phyloP scores from a whole-genome alignment of 1,284 basidiomycete species.

The Ceratobasidium sp. region DNA sequence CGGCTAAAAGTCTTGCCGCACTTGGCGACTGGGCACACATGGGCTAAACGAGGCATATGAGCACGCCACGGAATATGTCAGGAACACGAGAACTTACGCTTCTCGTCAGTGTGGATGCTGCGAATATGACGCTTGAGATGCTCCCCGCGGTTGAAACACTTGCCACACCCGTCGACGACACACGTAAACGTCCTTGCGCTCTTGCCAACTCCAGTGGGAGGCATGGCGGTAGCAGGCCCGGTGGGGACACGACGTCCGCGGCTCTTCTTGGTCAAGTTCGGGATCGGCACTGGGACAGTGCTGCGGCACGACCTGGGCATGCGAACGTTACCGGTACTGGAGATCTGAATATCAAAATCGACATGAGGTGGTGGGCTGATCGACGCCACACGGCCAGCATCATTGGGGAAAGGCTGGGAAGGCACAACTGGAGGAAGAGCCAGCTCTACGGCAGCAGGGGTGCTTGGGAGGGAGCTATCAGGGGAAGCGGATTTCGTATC shows the following conservation, averaged over 20 bases:
- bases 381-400: constrained; percentile 22
- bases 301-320: constrained; percentile 35
- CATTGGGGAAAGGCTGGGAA: constrained; percentile 33
- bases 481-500: constrained; percentile 29
- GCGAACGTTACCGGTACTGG: constrained; percentile 32
- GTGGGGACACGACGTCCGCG: constrained; percentile 72
- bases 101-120: constrained; percentile 82
- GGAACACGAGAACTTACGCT: constrained; percentile 62
- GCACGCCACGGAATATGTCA: constrained; percentile 39
- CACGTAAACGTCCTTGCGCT: constrained; percentile 71
- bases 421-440: constrained; percentile 35
- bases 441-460: constrained; percentile 25
- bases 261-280: constrained; percentile 75
- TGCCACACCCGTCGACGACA: constrained; percentile 75
- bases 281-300: constrained; percentile 65
- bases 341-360: constrained; percentile 36
- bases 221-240: constrained; percentile 9
- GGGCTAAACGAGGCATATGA: constrained; percentile 57
- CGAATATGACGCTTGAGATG: constrained; percentile 80
- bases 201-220: constrained; percentile 24
- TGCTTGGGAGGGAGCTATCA: constrained; percentile 33
- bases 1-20: constrained; percentile 85
- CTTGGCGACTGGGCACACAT: constrained; percentile 75
- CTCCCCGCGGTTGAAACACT: constrained; percentile 78
- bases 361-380: constrained; percentile 34